Conservation (phyloP, 2,329 filamentous ascomycete genomes). For the Dothistroma septosporum region DNA sequence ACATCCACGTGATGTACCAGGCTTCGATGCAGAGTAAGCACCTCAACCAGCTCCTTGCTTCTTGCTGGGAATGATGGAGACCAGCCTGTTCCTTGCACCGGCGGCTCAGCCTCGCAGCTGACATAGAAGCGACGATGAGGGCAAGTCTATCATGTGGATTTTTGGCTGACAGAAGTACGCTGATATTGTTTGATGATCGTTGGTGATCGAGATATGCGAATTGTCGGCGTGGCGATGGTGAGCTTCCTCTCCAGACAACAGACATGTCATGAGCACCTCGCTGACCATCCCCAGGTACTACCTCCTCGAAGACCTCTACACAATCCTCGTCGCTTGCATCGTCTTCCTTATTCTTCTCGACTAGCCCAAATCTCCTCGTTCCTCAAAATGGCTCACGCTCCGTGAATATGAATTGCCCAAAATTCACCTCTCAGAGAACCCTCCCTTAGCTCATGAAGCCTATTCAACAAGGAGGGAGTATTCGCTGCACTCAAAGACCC, state of each 20-base stretch:
- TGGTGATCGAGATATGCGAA: conserved; percentile 47
- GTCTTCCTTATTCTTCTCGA: conserved; percentile 48
- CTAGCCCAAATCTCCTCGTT: conserved; percentile 45
- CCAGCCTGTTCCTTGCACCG: conserved; percentile 12
- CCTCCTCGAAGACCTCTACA: conserved; percentile 59
- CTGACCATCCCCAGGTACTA: conserved; percentile 49
- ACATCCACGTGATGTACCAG: conserved; percentile 9
- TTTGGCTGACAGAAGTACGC: conserved; percentile 43
- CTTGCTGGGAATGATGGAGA: conserved; percentile 8
- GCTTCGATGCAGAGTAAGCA: conserved; percentile 4
- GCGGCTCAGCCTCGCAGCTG: conserved; percentile 35
- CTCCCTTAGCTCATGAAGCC: conserved; percentile 43
- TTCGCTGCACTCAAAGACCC: conserved; percentile 47
- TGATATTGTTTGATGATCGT: conserved; percentile 19
- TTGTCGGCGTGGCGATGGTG: conserved; percentile 42
- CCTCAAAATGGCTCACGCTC: conserved; percentile 49
- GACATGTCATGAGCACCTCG: background rate
- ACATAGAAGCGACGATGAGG: conserved; percentile 47
- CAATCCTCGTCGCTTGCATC: conserved; percentile 43
- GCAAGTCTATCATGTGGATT: conserved; percentile 22
- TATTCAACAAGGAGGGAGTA: conserved; percentile 56
- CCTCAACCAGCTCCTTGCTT: conserved; percentile 3
- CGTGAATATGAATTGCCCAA: conserved; percentile 50
- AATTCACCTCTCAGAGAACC: conserved; percentile 39
- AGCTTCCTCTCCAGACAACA: background rate